Conservation (phyloP, 208 protist genomes). For the Herpetomonas tarakana region DNA sequence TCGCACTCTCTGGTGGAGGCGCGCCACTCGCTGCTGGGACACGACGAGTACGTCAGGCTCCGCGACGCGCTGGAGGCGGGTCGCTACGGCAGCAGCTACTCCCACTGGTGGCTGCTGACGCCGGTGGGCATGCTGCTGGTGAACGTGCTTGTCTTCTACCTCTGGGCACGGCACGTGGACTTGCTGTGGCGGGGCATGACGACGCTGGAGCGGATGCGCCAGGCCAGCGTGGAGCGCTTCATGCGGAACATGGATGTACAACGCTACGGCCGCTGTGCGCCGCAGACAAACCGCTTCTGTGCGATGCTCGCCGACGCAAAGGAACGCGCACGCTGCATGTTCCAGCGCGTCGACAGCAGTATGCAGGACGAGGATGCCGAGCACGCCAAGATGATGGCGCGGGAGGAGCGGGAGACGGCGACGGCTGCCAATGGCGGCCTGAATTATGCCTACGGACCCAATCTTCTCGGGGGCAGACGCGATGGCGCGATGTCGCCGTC, state of each 20-base stretch:
- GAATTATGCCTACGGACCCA: not conserved
- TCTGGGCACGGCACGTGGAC: constrained; percentile 40
- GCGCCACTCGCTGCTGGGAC: no score
- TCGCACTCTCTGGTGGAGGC: no score
- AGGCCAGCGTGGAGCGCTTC: constrained; percentile 19
- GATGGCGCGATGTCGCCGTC: no score
- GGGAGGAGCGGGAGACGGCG: no score
- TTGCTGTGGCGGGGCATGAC: constrained; percentile 40
- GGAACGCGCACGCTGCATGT: not conserved
- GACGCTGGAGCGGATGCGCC: constrained; percentile 37
- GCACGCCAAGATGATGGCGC: not conserved
- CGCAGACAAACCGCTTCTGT: not conserved
- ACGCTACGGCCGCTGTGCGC: constrained; percentile 1
- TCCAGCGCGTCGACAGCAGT: not conserved
- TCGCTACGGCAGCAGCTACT: not conserved
- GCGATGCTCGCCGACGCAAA: not conserved
- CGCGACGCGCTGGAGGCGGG: not conserved
- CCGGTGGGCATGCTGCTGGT: constrained; percentile 23
- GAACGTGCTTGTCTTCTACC: constrained; percentile 13
- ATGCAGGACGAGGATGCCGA: not conserved
- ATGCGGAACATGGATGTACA: constrained; percentile 1
- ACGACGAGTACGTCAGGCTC: not conserved
- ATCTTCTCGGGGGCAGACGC: not conserved
- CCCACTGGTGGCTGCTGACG: constrained; percentile 27
- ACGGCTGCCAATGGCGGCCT: not conserved